These are phyloP conservation scores for Botrytis tulipae DNA, from an alignment of 2,329 filamentous ascomycete genomes.

Conservation along the genomic window DNA sequence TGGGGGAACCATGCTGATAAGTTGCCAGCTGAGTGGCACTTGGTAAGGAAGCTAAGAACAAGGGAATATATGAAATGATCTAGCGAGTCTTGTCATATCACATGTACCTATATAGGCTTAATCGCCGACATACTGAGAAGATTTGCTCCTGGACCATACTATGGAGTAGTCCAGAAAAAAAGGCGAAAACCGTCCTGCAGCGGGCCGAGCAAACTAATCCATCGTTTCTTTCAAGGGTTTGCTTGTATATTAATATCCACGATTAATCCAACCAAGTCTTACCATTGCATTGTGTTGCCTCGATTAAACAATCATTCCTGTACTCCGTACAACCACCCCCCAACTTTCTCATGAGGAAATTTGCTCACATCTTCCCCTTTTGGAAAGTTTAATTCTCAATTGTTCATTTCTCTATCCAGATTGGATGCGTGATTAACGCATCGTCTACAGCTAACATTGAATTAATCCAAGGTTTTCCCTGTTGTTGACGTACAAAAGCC, in stretches of 20 bases:
- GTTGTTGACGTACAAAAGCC: not conserved
- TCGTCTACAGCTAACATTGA: not conserved
- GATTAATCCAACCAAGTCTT: slow-evolving; percentile 1
- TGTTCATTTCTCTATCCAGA: not conserved
- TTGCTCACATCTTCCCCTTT: slow-evolving; percentile 5
- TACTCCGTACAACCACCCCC: not conserved
- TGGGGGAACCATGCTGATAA: slow-evolving; percentile 1
- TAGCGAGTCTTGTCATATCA: not conserved
- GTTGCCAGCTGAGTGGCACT: slow-evolving; percentile 19
- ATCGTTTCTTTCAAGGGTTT: slow-evolving; percentile 2
- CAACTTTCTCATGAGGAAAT: slow-evolving; percentile 12
- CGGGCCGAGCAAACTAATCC: slow-evolving; percentile 33
- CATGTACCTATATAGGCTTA: not conserved
- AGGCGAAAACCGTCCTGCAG: slow-evolving; percentile 33
- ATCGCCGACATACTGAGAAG: not conserved
- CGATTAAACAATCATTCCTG: not conserved
- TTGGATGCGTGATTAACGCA: slow-evolving; percentile 3
- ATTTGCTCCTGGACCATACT: not conserved
- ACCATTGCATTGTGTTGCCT: not conserved
- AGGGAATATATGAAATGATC: not conserved
- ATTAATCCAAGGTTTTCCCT: slow-evolving; percentile 1
- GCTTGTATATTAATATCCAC: slow-evolving; percentile 5
- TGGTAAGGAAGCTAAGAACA: not conserved
- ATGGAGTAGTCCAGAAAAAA: slow-evolving; percentile 5
- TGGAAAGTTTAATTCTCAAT: not conserved